Base-by-base conservation (phyloP, 148 eudicot genomes). In the Fallopia convolvulus region DNA sequence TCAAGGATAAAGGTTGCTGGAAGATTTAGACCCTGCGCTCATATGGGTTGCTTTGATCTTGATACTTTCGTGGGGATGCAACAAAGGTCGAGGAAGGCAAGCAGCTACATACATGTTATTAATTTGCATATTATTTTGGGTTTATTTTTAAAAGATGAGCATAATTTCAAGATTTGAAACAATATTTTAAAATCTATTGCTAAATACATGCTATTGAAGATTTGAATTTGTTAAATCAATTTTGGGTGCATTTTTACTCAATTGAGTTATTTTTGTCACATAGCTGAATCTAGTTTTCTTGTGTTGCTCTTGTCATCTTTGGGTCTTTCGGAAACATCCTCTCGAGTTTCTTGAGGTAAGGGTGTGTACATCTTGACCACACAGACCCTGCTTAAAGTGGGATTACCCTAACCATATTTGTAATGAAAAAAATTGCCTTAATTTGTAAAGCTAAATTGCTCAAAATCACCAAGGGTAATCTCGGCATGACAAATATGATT, bases 31-130 rank as follows among this genome's bases (percentile, higher is more conserved):
- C 89, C 87, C n/a, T 91, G 95, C 81, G 80, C 78, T 18, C 95
- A 91, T 72, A 89, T 91, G 90, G 95, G 90, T 30, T 91, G 95
- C 82, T 91, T 91, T 84, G 95, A 91, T 83, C 95, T 91, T 72
- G 87, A 91, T 66, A 88, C 91, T 70, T 87, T 84, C 75, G 89
- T 89, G 42, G 90, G 85, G 79, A 89, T 91, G 86, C 86, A 87
- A 73, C 89, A 89, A 78, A 89, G 92, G 41, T 89, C 95, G 33
- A 87, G 92, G 74, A 91, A 91, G 95, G 95, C 79, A 83, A 87
- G 90, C 74, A 71, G 23, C 75, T 73, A 46, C 21, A 21, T 14
- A 8, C 7, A 42, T 6, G 14, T 72, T 46, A 14, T 73, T 73
- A 56, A 18, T 76, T 48, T 58, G 39, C 61, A 12, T 39, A 21